Conservation (phyloP, 1,284 basidiomycete species). For the Termitomyces sp. region DNA sequence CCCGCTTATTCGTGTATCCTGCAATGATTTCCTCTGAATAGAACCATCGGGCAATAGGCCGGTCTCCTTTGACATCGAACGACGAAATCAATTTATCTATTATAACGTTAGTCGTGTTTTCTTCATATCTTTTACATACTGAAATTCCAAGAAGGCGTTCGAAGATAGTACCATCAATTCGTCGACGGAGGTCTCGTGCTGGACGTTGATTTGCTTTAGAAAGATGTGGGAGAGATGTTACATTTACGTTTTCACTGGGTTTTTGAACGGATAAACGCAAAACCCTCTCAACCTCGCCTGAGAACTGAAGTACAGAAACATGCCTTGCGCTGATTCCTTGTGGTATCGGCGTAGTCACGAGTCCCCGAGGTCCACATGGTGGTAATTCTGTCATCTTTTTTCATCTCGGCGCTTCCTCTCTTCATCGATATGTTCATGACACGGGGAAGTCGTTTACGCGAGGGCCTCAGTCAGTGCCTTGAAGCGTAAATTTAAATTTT, state of each 20-base stretch:
- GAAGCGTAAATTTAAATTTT: neutral
- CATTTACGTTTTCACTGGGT: neutral
- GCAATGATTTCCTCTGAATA: no score
- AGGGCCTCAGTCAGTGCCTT: neutral
- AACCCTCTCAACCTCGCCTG: neutral
- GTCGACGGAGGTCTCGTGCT: constrained; percentile 90
- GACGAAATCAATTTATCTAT: no score
- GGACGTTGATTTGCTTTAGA: constrained; percentile 66
- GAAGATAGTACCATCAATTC: constrained; percentile 60
- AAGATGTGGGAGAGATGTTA: constrained; percentile 81
- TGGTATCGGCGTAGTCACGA: neutral
- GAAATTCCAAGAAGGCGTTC: constrained; percentile 49
- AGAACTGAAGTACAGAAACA: neutral
- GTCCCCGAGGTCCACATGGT: neutral
- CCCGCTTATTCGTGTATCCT: no score
- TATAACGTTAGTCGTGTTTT: no score
- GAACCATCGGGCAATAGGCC: no score
- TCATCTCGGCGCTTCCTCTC: neutral
- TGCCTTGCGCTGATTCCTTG: neutral
- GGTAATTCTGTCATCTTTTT: constrained; percentile 28
- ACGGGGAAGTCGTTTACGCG: neutral
- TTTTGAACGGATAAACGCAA: neutral
- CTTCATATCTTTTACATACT: neutral
- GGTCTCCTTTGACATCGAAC: no score
- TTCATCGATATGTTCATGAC: neutral